Conservation (phyloP, 208 protist species). For the Phytomonas serpens region DNA sequence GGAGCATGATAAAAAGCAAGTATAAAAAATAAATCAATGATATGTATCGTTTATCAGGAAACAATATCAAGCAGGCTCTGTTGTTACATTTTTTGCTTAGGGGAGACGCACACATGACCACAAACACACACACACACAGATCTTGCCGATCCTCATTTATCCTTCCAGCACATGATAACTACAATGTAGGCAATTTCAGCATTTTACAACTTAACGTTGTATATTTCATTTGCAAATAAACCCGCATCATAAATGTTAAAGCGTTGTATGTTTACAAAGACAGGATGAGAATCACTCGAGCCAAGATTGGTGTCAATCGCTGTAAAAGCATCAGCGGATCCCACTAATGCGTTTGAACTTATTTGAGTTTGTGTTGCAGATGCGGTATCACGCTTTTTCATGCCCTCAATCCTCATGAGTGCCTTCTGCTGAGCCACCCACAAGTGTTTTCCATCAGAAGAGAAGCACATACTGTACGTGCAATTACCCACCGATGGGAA, state of each 20-base stretch:
- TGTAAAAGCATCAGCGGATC: not conserved
- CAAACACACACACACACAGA: not conserved
- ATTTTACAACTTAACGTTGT: not conserved
- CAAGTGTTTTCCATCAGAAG: not conserved
- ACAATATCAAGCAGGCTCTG: not conserved
- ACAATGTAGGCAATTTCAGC: not conserved
- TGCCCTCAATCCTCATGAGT: not conserved
- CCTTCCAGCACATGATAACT: not conserved
- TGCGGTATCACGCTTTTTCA: not conserved
- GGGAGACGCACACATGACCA: not conserved
- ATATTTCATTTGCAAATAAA: constrained; percentile 3
- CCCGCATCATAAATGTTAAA: not conserved
- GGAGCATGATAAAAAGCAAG: not conserved
- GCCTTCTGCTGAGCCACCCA: constrained; percentile 2
- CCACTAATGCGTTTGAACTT: not conserved
- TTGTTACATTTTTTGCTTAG: not conserved
- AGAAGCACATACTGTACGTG: not conserved
- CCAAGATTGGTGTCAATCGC: not conserved
- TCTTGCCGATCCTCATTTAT: not conserved
- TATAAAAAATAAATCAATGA: not conserved
- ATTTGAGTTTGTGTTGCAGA: not conserved
- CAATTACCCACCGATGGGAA: not conserved
- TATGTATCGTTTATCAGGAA: not conserved
- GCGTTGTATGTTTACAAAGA: not conserved
- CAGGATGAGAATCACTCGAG: not conserved